phyloP scores from a whole-genome alignment of 345 rosid genomes.

The Dimocarpus longan region DNA sequence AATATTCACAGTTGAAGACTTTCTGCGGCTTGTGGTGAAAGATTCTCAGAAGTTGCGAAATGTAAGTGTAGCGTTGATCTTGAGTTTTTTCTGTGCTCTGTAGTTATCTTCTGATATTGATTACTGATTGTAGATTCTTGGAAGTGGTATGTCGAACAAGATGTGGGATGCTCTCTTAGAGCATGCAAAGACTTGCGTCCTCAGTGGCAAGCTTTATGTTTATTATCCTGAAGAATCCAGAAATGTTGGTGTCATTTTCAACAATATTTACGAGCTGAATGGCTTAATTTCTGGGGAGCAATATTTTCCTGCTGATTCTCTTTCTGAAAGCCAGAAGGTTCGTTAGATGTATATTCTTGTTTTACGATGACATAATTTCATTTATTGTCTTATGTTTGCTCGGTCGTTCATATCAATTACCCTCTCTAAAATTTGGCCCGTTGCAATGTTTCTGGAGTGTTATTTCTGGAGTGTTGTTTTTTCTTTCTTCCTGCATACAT shows the following conservation, averaged over 20 bases:
- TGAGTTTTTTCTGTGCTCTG: slow-evolving; percentile 12
- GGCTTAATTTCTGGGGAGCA: slow-evolving; percentile 92
- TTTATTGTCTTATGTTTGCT: slow-evolving; percentile 16
- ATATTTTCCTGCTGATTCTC: slow-evolving; percentile 76
- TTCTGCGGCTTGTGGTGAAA: slow-evolving; percentile 70
- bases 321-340: slow-evolving; percentile 92
- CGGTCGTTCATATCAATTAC: background rate
- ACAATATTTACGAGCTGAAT: slow-evolving; percentile 77
- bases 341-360: slow-evolving; percentile 8
- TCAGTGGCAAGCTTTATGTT: slow-evolving; percentile 76
- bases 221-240: slow-evolving; percentile 85
- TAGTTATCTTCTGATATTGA: slow-evolving; percentile 29
- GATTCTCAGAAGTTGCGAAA: slow-evolving; percentile 72
- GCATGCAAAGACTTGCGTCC: slow-evolving; percentile 96
- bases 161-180: slow-evolving; percentile 99
- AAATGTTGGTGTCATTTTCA: slow-evolving; percentile 78
- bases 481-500: background rate
- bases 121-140: slow-evolving; percentile 68
- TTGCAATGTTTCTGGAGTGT: no score
- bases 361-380: slow-evolving; percentile 8
- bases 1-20: slow-evolving; percentile 75
- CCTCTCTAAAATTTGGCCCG: background rate
- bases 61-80: slow-evolving; percentile 55
- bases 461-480: background rate
- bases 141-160: slow-evolving; percentile 99